These are phyloP conservation scores for Rosa chinensis DNA, from an alignment of 306 rosid species.

Conservation along the genomic window DNA sequence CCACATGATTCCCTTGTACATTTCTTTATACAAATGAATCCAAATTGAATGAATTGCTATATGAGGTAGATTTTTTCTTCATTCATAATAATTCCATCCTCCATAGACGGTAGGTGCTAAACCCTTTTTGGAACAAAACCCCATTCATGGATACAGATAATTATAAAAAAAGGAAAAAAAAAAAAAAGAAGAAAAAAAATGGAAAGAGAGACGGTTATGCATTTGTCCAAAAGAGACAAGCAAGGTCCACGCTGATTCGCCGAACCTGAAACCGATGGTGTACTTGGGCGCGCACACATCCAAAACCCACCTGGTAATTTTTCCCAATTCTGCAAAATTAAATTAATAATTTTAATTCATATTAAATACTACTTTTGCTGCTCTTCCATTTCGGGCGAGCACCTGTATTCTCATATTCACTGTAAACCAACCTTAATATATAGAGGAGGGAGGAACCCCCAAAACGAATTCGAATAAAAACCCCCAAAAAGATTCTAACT, in stretches of 20 bases:
- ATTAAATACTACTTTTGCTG: not conserved
- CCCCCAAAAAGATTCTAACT: not conserved
- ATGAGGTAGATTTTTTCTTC: not conserved
- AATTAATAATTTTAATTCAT: not conserved
- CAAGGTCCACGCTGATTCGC: slow-evolving; percentile 1
- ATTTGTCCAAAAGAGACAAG: not conserved
- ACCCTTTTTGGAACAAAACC: not conserved
- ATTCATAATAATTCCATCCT: not conserved
- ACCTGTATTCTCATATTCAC: not conserved
- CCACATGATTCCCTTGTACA: not conserved
- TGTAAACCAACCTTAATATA: not conserved
- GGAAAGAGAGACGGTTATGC: not conserved
- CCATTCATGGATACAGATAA: not conserved
- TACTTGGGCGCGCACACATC: not conserved
- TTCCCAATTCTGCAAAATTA: not conserved
- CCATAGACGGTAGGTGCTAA: not conserved
- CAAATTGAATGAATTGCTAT: not conserved
- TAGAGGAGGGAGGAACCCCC: not conserved
- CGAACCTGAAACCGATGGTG: not conserved
- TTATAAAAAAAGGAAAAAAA: not conserved
- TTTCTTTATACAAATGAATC: not conserved
- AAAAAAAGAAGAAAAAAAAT: not conserved
- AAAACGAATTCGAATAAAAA: not conserved
- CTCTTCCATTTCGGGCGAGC: slow-evolving; percentile 5
- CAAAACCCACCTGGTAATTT: not conserved